Percentiles rank a stretch among this genome's conserved stretches.
Conservation (phyloP, 78 protist genomes). For the Dictyostelium firmibasis region DNA sequence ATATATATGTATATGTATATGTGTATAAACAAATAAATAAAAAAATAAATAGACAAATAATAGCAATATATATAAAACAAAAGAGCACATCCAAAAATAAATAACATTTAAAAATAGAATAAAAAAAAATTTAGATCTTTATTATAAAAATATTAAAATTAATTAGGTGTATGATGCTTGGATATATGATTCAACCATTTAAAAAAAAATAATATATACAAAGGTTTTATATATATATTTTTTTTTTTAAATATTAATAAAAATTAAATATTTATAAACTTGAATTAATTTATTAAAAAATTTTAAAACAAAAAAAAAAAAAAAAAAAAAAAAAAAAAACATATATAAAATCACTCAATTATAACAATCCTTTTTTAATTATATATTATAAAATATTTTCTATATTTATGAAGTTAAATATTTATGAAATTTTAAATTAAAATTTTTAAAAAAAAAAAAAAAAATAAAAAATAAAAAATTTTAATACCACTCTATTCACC, state of each 20-base stretch:
- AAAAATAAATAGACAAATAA: no score
- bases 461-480: no score
- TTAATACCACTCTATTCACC: background rate
- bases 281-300: background rate
- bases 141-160: no score
- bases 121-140: background rate
- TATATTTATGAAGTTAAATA: background rate
- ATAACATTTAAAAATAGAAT: background rate
- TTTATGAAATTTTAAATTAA: background rate
- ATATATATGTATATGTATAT: no score
- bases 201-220: no score
- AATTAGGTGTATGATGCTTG: background rate
- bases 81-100: background rate
- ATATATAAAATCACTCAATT: background rate
- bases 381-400: background rate
- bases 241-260: no score
- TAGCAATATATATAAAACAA: background rate
- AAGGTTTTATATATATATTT: background rate
- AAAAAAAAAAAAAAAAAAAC: no score
- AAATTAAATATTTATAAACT: background rate
- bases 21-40: no score
- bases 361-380: background rate
- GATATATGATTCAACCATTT: background rate
- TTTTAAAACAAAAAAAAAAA: no score
- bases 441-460: no score